These are phyloP conservation scores for Cercospora berteroae DNA, from an alignment of 2,329 filamentous ascomycete species.

Conservation along the genomic window DNA sequence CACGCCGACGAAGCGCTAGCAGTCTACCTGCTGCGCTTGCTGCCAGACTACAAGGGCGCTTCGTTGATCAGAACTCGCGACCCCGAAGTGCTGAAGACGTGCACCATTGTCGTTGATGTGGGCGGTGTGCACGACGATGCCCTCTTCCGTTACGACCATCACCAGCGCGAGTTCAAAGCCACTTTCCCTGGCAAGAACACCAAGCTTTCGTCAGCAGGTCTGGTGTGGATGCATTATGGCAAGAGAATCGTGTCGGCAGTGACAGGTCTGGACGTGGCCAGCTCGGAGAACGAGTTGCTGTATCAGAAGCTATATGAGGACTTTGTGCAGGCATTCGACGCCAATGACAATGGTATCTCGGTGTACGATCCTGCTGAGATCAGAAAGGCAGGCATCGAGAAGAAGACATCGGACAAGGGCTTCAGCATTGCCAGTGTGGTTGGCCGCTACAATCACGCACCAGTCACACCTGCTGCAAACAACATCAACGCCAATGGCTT, in stretches of 20 bases:
- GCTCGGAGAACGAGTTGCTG: slow-evolving; percentile 68
- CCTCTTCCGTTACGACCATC: slow-evolving; percentile 86
- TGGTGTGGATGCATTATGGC: slow-evolving; percentile 96
- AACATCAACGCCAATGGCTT: slow-evolving; percentile 22
- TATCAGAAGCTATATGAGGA: slow-evolving; percentile 88
- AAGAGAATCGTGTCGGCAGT: slow-evolving; percentile 72
- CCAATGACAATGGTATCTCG: slow-evolving; percentile 93
- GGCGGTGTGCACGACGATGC: slow-evolving; percentile 84
- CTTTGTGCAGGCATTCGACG: slow-evolving; percentile 94
- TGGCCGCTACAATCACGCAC: slow-evolving; percentile 72
- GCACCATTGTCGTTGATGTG: slow-evolving; percentile 97
- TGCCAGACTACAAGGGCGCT: slow-evolving; percentile 74
- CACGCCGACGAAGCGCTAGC: slow-evolving; percentile 97
- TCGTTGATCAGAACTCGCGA: slow-evolving; percentile 84
- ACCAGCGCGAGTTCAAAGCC: slow-evolving; percentile 85
- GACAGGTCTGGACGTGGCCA: slow-evolving; percentile 59
- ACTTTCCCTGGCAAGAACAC: slow-evolving; percentile 81
- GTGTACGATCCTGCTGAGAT: slow-evolving; percentile 72
- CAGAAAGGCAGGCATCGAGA: slow-evolving; percentile 68
- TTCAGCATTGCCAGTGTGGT: slow-evolving; percentile 86
- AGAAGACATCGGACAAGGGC: slow-evolving; percentile 77
- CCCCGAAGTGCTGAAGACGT: slow-evolving; percentile 69
- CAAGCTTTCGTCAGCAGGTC: slow-evolving; percentile 88
- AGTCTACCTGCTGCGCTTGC: slow-evolving; percentile 88
- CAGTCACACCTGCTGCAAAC: slow-evolving; percentile 23